A percentile compares a stretch with the other conserved stretches of the same genome.
phyloP scores from a whole-genome alignment of 805 yeast genomes.

The Kodamaea kakaduensis region DNA sequence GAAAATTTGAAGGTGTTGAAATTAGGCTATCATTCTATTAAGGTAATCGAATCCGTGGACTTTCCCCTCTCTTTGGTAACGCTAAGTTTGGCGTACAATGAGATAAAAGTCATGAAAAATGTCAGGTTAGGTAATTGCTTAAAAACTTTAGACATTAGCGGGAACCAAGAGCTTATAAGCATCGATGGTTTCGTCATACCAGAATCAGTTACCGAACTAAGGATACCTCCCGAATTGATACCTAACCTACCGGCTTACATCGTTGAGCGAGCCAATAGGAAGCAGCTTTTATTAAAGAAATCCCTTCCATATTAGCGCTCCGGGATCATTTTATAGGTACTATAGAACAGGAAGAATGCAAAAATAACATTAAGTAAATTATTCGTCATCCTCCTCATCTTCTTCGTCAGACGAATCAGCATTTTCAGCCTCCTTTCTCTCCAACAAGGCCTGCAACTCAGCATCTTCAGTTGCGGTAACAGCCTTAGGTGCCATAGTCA shows the following conservation, averaged over 20 bases:
- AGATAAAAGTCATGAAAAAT: conserved; percentile 32
- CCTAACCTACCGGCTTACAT: conserved; percentile 34
- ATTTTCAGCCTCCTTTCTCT: conserved; percentile 86
- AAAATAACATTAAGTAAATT: not conserved
- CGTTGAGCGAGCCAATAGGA: conserved; percentile 38
- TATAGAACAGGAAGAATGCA: conserved; percentile 5
- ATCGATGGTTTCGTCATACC: conserved; percentile 38
- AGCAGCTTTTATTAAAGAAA: conserved; percentile 28
- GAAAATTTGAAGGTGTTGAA: conserved; percentile 31
- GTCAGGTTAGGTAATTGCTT: conserved; percentile 34
- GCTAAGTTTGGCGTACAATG: conserved; percentile 37
- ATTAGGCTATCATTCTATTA: conserved; percentile 38
- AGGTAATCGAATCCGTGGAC: conserved; percentile 35
- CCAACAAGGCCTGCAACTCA: conserved; percentile 92
- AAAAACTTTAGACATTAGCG: conserved; percentile 35
- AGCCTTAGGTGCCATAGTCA: conserved; percentile 98
- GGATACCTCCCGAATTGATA: conserved; percentile 32
- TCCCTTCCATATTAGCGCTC: conserved; percentile 19
- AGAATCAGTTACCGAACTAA: conserved; percentile 33
- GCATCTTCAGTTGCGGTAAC: conserved; percentile 98
- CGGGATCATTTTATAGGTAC: not conserved
- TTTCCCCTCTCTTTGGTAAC: conserved; percentile 32
- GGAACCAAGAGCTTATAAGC: conserved; percentile 36
- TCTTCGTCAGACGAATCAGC: conserved; percentile 81
- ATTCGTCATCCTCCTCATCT: conserved; percentile 32